phyloP scores from a whole-genome alignment of 495 filamentous ascomycete species.

The Hypoxylon subgilvum region DNA sequence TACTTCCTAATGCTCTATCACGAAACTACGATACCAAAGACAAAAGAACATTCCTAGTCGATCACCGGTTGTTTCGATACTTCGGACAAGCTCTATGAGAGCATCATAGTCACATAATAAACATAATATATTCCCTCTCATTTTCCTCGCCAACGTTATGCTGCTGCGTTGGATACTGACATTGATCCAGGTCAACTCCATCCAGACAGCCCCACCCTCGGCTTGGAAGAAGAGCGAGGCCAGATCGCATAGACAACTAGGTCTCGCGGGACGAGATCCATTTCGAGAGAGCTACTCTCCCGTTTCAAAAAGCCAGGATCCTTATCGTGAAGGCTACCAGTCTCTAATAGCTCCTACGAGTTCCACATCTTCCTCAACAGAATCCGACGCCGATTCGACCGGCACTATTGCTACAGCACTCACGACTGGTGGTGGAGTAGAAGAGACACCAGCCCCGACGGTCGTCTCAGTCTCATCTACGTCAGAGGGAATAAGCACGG shows the following conservation, averaged over 20 bases:
- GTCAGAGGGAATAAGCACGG: slow-evolving; percentile 4
- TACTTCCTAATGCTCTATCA: not conserved
- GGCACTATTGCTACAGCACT: slow-evolving; percentile 11
- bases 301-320: slow-evolving; percentile 1
- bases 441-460: slow-evolving; percentile 9
- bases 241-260: slow-evolving; percentile 2
- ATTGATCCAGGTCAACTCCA: slow-evolving; percentile 30
- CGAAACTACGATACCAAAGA: slow-evolving; percentile 5
- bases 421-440: slow-evolving; percentile 4
- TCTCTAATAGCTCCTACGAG: slow-evolving; percentile 5
- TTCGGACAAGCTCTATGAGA: slow-evolving; percentile 4
- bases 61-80: slow-evolving; percentile 6
- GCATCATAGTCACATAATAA: slow-evolving; percentile 1
- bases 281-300: slow-evolving; percentile 14
- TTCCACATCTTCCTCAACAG: slow-evolving; percentile 14
- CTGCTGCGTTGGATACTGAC: slow-evolving; percentile 36
- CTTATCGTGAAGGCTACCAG: slow-evolving; percentile 27
- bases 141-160: slow-evolving; percentile 6
- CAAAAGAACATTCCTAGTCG: not conserved
- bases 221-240: slow-evolving; percentile 3
- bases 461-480: not conserved
- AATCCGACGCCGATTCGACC: slow-evolving; percentile 45
- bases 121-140: slow-evolving; percentile 2
- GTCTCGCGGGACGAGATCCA: slow-evolving; percentile 1
- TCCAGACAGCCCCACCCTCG: slow-evolving; percentile 20